These are phyloP conservation scores for Nematodospora anomalae DNA, from an alignment of 1,139 yeast species.

Conservation along the genomic window DNA sequence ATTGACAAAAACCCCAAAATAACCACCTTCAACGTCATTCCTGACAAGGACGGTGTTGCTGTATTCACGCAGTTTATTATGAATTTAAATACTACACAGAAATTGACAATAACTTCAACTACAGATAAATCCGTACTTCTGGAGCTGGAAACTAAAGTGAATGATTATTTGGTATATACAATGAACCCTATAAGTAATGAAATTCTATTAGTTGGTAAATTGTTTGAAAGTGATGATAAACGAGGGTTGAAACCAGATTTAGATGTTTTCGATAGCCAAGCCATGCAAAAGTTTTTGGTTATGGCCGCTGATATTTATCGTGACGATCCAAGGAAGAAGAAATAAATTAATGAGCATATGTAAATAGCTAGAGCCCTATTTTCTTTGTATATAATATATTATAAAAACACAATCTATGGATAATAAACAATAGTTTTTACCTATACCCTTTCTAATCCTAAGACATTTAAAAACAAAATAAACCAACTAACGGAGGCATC, in stretches of 20 bases:
- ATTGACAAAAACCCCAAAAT: constrained; percentile 73
- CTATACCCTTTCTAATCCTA: too few species aligned
- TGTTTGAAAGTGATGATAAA: constrained; percentile 64
- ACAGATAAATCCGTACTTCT: constrained; percentile 35
- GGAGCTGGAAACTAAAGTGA: constrained; percentile 54
- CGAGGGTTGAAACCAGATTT: constrained; percentile 38
- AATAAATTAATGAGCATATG: constrained; percentile 4
- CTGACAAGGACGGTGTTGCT: constrained; percentile 69
- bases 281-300: constrained; percentile 28
- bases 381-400: too few species aligned
- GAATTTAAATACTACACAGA: constrained; percentile 72
- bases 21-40: constrained; percentile 56
- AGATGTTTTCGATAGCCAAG: constrained; percentile 23
- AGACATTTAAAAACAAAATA: too few species aligned
- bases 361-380: too few species aligned
- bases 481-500: too few species aligned
- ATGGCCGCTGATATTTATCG: constrained; percentile 35
- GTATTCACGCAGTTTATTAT: constrained; percentile 75
- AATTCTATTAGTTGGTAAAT: constrained; percentile 71
- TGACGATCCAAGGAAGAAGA: constrained; percentile 20
- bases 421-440: neutral
- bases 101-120: constrained; percentile 47
- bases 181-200: constrained; percentile 72
- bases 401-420: neutral
- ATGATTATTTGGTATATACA: constrained; percentile 74